Base-by-base conservation (phyloP, 2,329 filamentous ascomycete species). In the Trichocomaceae sp. region DNA sequence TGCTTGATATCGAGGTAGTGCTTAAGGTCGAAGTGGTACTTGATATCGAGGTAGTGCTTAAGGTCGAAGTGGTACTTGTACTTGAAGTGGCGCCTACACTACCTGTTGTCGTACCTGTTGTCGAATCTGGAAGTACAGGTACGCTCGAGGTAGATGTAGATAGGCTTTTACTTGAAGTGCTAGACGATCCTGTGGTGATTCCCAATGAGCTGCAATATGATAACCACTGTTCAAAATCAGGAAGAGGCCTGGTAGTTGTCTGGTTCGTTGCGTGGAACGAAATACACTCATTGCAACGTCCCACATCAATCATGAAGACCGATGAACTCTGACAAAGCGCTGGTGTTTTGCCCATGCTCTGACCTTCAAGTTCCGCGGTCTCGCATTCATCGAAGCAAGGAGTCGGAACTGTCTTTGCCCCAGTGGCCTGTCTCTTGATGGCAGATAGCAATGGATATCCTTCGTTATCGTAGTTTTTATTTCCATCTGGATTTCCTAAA, bases 311-410 rank as follows among this genome's bases (percentile, higher is more conserved):
- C 39, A 13, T 41, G 15, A 64, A 64, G 1, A 55, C 41, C 2
- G 63, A 64, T 7, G 26, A 23, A 0, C 8, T 9, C 5, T 33
- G 35, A 29, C 63, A 65, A 2, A 64, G 54, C 1, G 20, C 22
- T 0, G 50, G 44, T 5, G 63, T 66, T 62, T 82, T 81, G 23
- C 83, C 83, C 1, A 71, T 58, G 0, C 57, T 60, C 54, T 79
- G 71, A 0, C 72, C 80, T 60, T 80, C 77, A 2, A 75, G 44
- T 33, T 66, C 73, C 15, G 75, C 75, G 29, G 75, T 71, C 58
- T 83, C 78, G 65, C 84, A 87, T 0, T 62, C 46, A 4, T 68
- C 69, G 58, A 67, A 85, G 66, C 84, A 87, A 3, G 71, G 45
- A 0, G 73, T 52, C 0, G 82, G 81, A 0, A 72, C 42, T 0